These are phyloP conservation scores for Magnaporthales sp. DNA, from an alignment of 2,329 filamentous ascomycete species.

Conservation along the genomic window DNA sequence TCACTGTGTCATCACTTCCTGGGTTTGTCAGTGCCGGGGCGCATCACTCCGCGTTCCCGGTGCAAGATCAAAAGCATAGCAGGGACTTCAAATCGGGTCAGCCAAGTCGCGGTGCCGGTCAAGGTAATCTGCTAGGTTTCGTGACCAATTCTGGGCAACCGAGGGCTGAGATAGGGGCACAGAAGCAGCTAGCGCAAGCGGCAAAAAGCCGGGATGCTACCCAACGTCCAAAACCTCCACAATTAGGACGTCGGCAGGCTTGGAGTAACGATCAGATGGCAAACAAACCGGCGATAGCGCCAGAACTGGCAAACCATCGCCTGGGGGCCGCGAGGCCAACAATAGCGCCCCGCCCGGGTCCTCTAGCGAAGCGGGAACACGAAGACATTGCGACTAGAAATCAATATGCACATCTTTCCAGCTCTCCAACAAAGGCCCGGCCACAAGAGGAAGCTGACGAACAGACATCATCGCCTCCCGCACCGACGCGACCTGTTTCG, in stretches of 20 bases:
- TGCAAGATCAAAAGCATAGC: constrained; percentile 9
- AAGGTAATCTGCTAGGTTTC: constrained; percentile 33
- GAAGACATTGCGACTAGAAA: constrained; percentile 23
- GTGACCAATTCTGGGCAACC: constrained; percentile 14
- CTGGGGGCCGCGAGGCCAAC: constrained; percentile 23
- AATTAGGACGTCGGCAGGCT: background rate
- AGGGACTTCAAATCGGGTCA: background rate
- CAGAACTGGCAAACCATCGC: constrained; percentile 29
- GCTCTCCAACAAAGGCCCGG: constrained; percentile 33
- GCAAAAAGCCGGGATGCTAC: background rate
- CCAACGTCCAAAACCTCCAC: constrained; percentile 7
- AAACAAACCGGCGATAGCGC: constrained; percentile 18
- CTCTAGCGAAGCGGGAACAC: constrained; percentile 12
- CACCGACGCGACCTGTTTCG: constrained; percentile 28
- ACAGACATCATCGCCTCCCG: constrained; percentile 20
- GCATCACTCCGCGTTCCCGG: constrained; percentile 34
- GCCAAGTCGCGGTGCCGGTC: constrained; percentile 12
- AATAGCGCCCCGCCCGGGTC: constrained; percentile 23
- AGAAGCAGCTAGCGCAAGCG: constrained; percentile 3
- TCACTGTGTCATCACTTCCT: constrained; percentile 47
- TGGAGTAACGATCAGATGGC: constrained; percentile 7
- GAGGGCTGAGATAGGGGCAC: constrained; percentile 11
- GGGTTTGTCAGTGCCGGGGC: constrained; percentile 56
- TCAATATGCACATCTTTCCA: constrained; percentile 49
- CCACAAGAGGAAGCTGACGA: constrained; percentile 10